A percentile compares a stretch with the other conserved stretches of the same genome.
phyloP scores from a whole-genome alignment of 768 basidiomycete species.

The Mycena chlorophos region DNA sequence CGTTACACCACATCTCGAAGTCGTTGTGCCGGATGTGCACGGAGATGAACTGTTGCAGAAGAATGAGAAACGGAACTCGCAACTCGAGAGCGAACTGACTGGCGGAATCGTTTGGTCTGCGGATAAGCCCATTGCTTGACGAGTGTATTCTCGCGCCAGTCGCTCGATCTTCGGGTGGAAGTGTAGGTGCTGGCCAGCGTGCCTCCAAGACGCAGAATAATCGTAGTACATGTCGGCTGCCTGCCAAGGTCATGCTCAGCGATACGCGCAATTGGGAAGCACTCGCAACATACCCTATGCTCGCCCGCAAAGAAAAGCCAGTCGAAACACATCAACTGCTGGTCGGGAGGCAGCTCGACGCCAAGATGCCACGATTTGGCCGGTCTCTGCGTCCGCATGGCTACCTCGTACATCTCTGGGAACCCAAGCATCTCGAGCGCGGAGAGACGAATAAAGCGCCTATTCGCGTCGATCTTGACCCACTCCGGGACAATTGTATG shows the following conservation, averaged over 20 bases:
- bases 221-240: conserved; percentile 17
- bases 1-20: neutral
- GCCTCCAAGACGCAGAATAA: conserved; percentile 31
- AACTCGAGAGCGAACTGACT: neutral
- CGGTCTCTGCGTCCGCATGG: neutral
- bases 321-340: conserved; percentile 7
- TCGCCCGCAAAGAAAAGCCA: neutral
- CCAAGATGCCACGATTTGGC: neutral
- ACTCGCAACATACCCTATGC: conserved; percentile 1
- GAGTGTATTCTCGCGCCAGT: conserved; percentile 24
- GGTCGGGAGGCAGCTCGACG: neutral
- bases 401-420: neutral
- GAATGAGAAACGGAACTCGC: neutral
- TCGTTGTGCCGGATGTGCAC: neutral
- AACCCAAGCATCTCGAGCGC: neutral
- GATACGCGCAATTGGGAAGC: too few relatives aligned
- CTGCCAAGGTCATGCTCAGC: neutral
- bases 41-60: neutral
- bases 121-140: conserved; percentile 22
- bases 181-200: conserved; percentile 27
- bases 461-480: conserved; percentile 3
- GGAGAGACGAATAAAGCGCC: neutral
- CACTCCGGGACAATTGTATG: conserved; percentile 3
- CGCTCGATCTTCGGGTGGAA: conserved; percentile 24
- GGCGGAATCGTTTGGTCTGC: neutral